Evolutionary conservation across 371 early-diverging fungal genomes (phyloP).

Genomic region (Mucor racemosus): DNA sequence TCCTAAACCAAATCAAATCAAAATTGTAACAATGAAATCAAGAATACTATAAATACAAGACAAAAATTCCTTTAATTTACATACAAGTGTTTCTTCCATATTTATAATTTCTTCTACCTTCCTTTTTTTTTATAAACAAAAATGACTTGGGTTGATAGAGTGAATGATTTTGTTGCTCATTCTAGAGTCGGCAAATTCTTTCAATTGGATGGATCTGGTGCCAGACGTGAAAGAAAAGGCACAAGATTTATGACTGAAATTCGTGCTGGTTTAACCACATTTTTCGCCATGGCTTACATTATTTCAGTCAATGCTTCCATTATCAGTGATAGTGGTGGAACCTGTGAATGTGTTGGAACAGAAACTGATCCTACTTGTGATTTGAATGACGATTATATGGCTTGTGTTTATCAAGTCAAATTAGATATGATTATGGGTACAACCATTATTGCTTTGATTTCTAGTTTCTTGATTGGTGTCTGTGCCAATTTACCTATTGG

Average conservation of each 20-base stretch:
- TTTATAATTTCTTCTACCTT: conserved; percentile 2
- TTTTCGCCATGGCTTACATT: conserved; percentile 45
- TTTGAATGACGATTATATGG: conserved; percentile 56
- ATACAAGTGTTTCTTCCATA: background rate
- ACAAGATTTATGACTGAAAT: conserved; percentile 72
- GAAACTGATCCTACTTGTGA: conserved; percentile 52
- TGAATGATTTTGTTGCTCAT: conserved; percentile 60
- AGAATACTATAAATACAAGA: conserved; percentile 3
- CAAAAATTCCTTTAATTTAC: background rate
- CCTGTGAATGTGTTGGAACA: conserved; percentile 65
- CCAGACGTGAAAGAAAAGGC: conserved; percentile 55
- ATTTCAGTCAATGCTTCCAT: conserved; percentile 76
- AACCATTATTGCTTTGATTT: conserved; percentile 67
- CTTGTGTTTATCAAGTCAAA: conserved; percentile 66
- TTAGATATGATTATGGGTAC: conserved; percentile 77
- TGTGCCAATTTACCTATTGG: conserved; percentile 80
- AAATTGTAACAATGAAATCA: background rate
- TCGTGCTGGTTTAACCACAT: conserved; percentile 66
- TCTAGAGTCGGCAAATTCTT: conserved; percentile 65
- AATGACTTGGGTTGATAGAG: conserved; percentile 41
- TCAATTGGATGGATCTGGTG: conserved; percentile 67
- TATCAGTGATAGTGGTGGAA: conserved; percentile 76
- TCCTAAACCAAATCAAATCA: conserved; percentile 6
- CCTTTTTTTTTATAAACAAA: background rate
- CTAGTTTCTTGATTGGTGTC: conserved; percentile 70